A percentile compares a stretch with the other conserved stretches of the same genome.
Evolutionary conservation across 179 eudicot species (phyloP).

Genomic region (Nepenthes alata): DNA sequence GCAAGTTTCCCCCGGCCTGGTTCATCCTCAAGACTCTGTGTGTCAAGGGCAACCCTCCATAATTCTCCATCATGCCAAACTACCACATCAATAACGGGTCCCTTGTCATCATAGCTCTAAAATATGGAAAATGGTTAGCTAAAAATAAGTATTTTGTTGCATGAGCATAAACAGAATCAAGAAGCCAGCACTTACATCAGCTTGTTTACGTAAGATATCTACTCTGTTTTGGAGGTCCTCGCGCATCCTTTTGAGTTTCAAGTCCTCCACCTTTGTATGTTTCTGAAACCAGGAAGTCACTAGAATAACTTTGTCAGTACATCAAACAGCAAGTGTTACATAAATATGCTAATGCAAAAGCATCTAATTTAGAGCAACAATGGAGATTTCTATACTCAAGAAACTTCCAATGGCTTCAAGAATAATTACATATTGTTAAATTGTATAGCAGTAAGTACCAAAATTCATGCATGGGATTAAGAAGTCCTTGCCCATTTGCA

Average conservation of each 20-base stretch:
- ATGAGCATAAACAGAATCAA: not conserved
- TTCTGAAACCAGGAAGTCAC: slow-evolving; percentile 30
- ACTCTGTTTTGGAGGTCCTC: slow-evolving; percentile 87
- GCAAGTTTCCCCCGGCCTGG: slow-evolving; percentile 71
- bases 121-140: slow-evolving; percentile 7
- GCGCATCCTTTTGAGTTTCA: slow-evolving; percentile 50
- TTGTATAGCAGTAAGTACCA: too few relatives aligned
- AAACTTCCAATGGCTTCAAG: too few relatives aligned
- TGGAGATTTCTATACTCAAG: too few relatives aligned
- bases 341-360: not conserved
- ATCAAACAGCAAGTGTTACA: not conserved
- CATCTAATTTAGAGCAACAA: too few relatives aligned
- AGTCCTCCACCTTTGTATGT: slow-evolving; percentile 51
- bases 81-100: slow-evolving; percentile 95
- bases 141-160: slow-evolving; percentile 5
- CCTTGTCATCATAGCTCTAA: slow-evolving; percentile 89
- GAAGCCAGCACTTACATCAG: slow-evolving; percentile 44
- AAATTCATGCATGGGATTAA: too few relatives aligned
- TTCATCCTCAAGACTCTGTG: slow-evolving; percentile 90
- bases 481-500: too few relatives aligned
- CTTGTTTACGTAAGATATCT: slow-evolving; percentile 71
- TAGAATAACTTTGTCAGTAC: slow-evolving; percentile 1
- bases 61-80: slow-evolving; percentile 97
- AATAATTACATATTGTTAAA: too few relatives aligned
- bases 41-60: slow-evolving; percentile 97